A percentile compares a stretch with the other conserved stretches of the same genome.
These are phyloP conservation scores for Plasmodium falciparum DNA, from an alignment of 169 alveolate species.

Conservation along the genomic window DNA sequence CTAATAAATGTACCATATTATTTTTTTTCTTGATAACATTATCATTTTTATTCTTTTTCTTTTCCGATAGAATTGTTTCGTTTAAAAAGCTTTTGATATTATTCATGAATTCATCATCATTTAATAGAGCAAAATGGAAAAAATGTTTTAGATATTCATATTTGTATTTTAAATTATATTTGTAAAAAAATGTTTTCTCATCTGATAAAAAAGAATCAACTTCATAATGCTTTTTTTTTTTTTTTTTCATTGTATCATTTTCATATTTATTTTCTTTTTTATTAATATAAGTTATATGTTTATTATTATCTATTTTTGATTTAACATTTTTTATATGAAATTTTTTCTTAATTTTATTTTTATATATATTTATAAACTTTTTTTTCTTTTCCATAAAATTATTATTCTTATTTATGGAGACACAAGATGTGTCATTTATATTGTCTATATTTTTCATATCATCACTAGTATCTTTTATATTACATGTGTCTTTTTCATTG, in stretches of 20 bases:
- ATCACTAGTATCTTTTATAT: neutral
- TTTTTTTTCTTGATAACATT: conserved; percentile 43
- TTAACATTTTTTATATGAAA: conserved; percentile 12
- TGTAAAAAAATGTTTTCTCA: conserved; percentile 49
- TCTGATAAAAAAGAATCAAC: neutral
- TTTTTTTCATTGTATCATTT: neutral
- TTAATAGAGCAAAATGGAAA: conserved; percentile 47
- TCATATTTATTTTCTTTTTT: conserved; percentile 16
- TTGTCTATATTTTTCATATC: neutral
- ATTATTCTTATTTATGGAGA: neutral
- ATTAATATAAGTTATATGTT: conserved; percentile 22
- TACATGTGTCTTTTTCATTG: neutral
- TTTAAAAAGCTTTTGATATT: conserved; percentile 38
- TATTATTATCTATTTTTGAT: conserved; percentile 68
- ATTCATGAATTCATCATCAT: conserved; percentile 53
- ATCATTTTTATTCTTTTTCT: conserved; percentile 41
- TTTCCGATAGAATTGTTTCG: conserved; percentile 13
- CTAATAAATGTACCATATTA: conserved; percentile 16
- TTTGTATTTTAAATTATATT: conserved; percentile 42
- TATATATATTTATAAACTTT: conserved; percentile 20
- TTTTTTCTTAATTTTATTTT: conserved; percentile 31
- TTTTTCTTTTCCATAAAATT: neutral
- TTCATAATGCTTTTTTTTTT: conserved; percentile 13
- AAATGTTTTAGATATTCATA: conserved; percentile 43
- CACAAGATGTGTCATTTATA: no score